Conservation (phyloP, 1,284 basidiomycete species). For the Vanrija humicola region DNA sequence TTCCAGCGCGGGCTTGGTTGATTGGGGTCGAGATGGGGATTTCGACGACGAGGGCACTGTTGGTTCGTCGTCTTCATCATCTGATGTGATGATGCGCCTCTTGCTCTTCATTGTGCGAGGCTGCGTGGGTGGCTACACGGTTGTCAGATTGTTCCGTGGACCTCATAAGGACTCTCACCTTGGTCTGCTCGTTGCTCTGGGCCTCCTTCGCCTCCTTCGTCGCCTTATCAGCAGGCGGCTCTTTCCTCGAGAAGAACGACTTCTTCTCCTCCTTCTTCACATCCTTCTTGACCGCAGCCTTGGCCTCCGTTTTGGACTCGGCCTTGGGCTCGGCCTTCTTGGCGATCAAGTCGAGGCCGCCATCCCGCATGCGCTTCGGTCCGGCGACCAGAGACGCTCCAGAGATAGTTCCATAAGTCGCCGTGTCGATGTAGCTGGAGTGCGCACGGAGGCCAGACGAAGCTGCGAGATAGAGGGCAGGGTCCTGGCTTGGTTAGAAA, state of each 20-base stretch:
- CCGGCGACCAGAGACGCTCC: conserved; percentile 24
- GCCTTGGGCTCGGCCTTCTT: conserved; percentile 6
- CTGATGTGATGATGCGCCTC: conserved; percentile 31
- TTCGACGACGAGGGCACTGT: not conserved
- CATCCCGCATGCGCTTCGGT: conserved; percentile 23
- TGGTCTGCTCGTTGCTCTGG: not conserved
- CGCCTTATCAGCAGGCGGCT: too few species aligned
- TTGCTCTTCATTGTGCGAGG: conserved; percentile 15
- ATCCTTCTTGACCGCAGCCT: not conserved
- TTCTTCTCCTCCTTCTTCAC: conserved; percentile 6
- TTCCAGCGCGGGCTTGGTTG: conserved; percentile 14
- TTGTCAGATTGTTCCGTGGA: too few species aligned
- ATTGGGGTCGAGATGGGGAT: not conserved
- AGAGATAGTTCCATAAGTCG: conserved; percentile 35
- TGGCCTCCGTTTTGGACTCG: conserved; percentile 5
- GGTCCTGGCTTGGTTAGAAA: conserved; percentile 27
- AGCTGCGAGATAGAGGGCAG: conserved; percentile 31
- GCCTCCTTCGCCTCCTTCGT: too few species aligned
- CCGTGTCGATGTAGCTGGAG: conserved; percentile 20
- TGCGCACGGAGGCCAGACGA: conserved; percentile 22
- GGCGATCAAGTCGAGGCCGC: conserved; percentile 22
- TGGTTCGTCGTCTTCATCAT: conserved; percentile 32
- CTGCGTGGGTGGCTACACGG: too few species aligned
- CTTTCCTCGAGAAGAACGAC: too few species aligned
- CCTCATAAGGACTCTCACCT: too few species aligned